Evolutionary conservation across 1,139 yeast species (phyloP), one percentile per base, ranked within the genome.

Genomic region (Pichia sp.): DNA sequence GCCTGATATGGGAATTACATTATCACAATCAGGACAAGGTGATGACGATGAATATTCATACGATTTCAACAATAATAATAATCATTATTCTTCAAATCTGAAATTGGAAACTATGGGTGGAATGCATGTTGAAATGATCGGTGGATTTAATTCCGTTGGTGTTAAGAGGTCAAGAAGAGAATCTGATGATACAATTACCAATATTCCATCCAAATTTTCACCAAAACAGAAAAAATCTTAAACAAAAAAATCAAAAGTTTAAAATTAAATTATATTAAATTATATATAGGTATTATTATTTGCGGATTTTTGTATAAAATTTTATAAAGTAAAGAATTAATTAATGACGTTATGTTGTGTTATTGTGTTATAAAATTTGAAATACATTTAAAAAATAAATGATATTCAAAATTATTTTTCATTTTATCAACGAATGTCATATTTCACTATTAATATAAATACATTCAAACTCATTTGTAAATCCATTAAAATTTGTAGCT

Each of bases 401-500:
- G n/a, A n/a, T n/a, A n/a, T n/a, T n/a, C n/a, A n/a, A n/a, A n/a
- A n/a, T n/a, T n/a, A n/a, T n/a, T n/a, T n/a, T n/a, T n/a, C n/a
- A n/a, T n/a, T n/a, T n/a, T n/a, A n/a, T n/a, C n/a, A n/a, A 22
- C n/a, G 7, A 6, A 34, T 37, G 41, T 39, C 39, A 36, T 30
- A 37, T 41, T 25, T n/a, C n/a, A n/a, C n/a, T n/a, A 39, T 59
- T 60, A 27, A 59, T 47, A 35, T 54, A 59, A 11, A 51, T 35
- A 35, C 58, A 57, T 26, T 52, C 53, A n/a, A 54, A 49, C 4
- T 49, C 49, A 34, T 54, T 48, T 55, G 76, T 76, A 61, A 90
- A 90, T 27, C 97, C 97, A 61, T 90, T 84, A 70, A 90, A 90
- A 40, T 80, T 74, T 12, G 96, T 87, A 32, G 95, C 78, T 8